Conservation (phyloP, 768 basidiomycete genomes). For the Pleurotus djamor region DNA sequence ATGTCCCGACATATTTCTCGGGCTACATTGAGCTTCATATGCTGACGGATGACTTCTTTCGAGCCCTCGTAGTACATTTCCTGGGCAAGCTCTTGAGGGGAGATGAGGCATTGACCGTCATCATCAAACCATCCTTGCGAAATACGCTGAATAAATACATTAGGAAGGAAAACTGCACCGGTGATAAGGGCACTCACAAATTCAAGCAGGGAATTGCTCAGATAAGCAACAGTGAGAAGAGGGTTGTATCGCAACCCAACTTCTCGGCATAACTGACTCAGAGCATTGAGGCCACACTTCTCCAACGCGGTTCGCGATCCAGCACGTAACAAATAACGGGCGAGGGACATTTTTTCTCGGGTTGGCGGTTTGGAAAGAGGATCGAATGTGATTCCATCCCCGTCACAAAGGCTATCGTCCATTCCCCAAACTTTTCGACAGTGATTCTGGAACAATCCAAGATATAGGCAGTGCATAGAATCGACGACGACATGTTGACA, state of each 20-base stretch:
- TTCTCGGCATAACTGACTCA: background rate
- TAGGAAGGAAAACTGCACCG: too few species aligned
- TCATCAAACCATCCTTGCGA: too few species aligned
- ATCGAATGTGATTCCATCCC: background rate
- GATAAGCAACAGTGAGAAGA: background rate
- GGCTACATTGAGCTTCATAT: too few species aligned
- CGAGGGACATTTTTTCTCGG: background rate
- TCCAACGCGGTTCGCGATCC: background rate
- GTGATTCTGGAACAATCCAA: background rate
- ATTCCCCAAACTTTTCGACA: conserved; percentile 8
- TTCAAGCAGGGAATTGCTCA: background rate
- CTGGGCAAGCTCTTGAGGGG: too few species aligned
- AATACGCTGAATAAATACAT: too few species aligned
- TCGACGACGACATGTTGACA: conserved; percentile 6
- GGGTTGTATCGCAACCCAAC: background rate
- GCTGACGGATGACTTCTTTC: too few species aligned
- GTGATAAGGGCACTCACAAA: background rate
- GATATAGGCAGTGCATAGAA: conserved; percentile 9
- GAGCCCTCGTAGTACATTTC: too few species aligned
- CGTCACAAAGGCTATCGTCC: conserved; percentile 1
- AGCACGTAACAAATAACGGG: background rate
- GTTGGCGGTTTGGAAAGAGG: background rate
- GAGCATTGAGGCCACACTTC: background rate
- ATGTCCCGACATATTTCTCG: too few species aligned
- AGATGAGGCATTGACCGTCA: too few species aligned